These are phyloP conservation scores for Licmophora abbreviata DNA, from an alignment of 108 stramenopile species.

Conservation along the genomic window DNA sequence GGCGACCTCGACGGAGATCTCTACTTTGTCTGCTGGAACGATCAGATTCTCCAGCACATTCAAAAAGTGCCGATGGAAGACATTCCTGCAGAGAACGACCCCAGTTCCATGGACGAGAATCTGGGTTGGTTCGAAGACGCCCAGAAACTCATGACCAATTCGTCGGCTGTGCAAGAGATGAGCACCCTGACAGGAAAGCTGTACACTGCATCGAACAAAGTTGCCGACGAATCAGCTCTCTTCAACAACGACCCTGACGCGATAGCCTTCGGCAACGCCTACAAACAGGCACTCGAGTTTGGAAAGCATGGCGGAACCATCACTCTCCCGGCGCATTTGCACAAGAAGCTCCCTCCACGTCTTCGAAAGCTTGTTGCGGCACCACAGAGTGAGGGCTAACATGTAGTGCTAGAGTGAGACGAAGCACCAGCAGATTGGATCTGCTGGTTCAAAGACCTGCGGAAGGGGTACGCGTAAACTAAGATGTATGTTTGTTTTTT, in stretches of 20 bases:
- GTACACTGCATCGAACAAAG: conserved; percentile 14
- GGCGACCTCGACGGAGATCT: conserved; percentile 36
- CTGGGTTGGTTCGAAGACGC: conserved; percentile 31
- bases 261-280: conserved; percentile 23
- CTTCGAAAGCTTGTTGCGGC: conserved; percentile 6
- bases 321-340: conserved; percentile 3
- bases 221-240: conserved; percentile 4
- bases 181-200: conserved; percentile 14
- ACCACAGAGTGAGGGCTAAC: too few relatives aligned
- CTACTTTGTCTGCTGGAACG: conserved; percentile 26
- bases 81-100: conserved; percentile 5
- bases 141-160: conserved; percentile 23
- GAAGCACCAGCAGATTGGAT: too few relatives aligned
- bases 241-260: conserved; percentile 18
- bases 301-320: conserved; percentile 32
- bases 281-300: conserved; percentile 29
- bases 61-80: neutral
- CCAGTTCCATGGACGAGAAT: too few relatives aligned
- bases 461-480: too few relatives aligned
- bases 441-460: too few relatives aligned
- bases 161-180: conserved; percentile 4
- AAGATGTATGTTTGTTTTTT: too few relatives aligned
- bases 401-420: too few relatives aligned
- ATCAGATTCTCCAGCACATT: conserved; percentile 9
- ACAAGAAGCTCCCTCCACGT: conserved; percentile 4